Base-by-base conservation (phyloP, 2,329 filamentous ascomycete species). In the Venturia carpophila region DNA sequence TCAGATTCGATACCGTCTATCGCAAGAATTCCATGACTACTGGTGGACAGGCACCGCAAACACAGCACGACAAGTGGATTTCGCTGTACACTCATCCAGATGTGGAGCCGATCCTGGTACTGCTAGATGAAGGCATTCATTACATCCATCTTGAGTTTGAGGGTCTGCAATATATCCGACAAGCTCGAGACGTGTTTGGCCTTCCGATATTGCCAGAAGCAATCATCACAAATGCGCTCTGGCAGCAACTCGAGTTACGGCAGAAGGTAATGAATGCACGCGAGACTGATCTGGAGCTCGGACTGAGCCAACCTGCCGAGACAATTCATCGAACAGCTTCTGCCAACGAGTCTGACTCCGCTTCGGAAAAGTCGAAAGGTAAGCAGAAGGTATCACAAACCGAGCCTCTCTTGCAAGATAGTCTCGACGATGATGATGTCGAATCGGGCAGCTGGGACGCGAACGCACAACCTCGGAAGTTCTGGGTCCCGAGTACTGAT, bases 101-200 rank as follows among this genome's bases (percentile, higher is more conserved):
- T 52, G 77, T 85, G 55, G 81, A 82, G 68, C 82, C 82, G 11
- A 73, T 85, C 5, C 72, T 84, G 9, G 82, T 83, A 0, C 73
- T 85, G 1, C 73, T 85, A 4, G 82, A 85, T 66, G 81, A 84
- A 72, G 83, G 83, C 0, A 83, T 85, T 10, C 82, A 85, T 69
- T 85, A 84, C 71, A 76, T 84, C 3, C 83, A 85, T 70, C 77
- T 85, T 69, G 79, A 82, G 43, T 84, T 84, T 67, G 83, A 85
- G 68, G 82, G 84, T 67, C 72, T 85, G 10, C 81, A 84, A 67
- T 81, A 79, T 68, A 84, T 85, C 64, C 77, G 78, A 13, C 74
- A 71, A 62, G 76, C 82, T 27, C 77, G 78, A 56, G 83, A 85
- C 68, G 73, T 80, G 17, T 77, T 85, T 60, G 82, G 82, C 4